Evolutionary conservation across 108 stramenopile species (phyloP).

Genomic region (Nitzschia sp.): DNA sequence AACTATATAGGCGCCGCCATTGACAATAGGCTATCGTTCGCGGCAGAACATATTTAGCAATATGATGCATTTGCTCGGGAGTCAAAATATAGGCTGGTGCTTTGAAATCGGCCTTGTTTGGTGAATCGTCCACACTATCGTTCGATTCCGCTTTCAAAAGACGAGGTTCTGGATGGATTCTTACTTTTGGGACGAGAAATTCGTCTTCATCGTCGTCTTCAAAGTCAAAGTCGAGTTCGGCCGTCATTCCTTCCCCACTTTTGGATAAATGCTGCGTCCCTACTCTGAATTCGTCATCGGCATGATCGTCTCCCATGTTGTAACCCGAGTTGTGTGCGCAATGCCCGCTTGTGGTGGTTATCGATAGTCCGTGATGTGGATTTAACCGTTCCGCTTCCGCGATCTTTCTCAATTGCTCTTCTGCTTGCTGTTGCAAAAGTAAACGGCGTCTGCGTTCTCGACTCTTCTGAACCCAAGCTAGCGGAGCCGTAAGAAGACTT

Average conservation of each 20-base stretch:
- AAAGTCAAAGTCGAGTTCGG: constrained; percentile 26
- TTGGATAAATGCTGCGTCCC: constrained; percentile 19
- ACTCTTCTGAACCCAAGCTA: constrained; percentile 44
- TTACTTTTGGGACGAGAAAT: constrained; percentile 16
- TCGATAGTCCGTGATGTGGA: neutral
- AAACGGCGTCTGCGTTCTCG: constrained; percentile 36
- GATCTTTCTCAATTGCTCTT: constrained; percentile 45
- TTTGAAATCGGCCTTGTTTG: neutral
- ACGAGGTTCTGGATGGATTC: constrained; percentile 16
- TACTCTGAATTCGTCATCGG: neutral
- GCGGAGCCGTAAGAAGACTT: constrained; percentile 23
- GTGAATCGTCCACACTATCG: constrained; percentile 7
- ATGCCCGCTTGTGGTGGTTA: neutral
- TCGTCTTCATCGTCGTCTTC: constrained; percentile 5
- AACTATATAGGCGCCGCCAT: constrained; percentile 82
- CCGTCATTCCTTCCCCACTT: constrained; percentile 41
- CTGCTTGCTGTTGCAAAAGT: constrained; percentile 47
- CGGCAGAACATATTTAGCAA: constrained; percentile 66
- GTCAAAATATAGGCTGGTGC: constrained; percentile 37
- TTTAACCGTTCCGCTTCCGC: constrained; percentile 30
- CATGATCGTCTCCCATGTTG: neutral
- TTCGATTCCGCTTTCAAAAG: constrained; percentile 25
- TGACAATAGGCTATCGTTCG: constrained; percentile 63
- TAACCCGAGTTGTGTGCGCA: neutral
- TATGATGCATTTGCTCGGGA: constrained; percentile 45